Conservation (phyloP, 306 rosid genomes). For the Prunus campanulata region DNA sequence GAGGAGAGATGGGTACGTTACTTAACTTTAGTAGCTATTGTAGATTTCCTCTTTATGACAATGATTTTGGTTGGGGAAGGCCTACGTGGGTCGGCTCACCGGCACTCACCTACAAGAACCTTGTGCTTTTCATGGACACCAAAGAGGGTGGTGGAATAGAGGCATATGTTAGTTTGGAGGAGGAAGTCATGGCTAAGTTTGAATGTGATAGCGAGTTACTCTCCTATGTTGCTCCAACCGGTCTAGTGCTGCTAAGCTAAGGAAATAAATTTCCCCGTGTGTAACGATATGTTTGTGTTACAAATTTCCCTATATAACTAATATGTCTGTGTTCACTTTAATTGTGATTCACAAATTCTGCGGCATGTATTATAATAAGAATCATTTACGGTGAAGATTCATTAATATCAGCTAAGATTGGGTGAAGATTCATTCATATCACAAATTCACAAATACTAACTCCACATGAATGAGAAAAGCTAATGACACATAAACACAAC, state of each 20-base stretch:
- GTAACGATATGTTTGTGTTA: too few species aligned
- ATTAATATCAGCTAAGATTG: too few species aligned
- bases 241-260: neutral
- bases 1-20: neutral
- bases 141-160: neutral
- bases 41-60: slow-evolving; percentile 13
- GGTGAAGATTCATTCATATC: too few species aligned
- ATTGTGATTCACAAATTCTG: too few species aligned
- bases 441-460: too few species aligned
- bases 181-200: slow-evolving; percentile 3
- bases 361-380: too few species aligned
- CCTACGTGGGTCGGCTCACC: slow-evolving; percentile 16
- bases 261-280: too few species aligned
- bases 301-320: too few species aligned
- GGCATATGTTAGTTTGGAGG: neutral
- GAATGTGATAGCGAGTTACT: neutral
- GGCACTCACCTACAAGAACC: neutral
- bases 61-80: slow-evolving; percentile 28
- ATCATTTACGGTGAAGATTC: too few species aligned
- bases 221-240: neutral
- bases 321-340: too few species aligned
- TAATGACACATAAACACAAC: too few species aligned
- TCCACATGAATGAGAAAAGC: too few species aligned
- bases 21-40: slow-evolving; percentile 10
- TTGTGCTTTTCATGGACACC: neutral